Evolutionary conservation across 108 stramenopile species (phyloP).

Genomic region (Bacterosira constricta): DNA sequence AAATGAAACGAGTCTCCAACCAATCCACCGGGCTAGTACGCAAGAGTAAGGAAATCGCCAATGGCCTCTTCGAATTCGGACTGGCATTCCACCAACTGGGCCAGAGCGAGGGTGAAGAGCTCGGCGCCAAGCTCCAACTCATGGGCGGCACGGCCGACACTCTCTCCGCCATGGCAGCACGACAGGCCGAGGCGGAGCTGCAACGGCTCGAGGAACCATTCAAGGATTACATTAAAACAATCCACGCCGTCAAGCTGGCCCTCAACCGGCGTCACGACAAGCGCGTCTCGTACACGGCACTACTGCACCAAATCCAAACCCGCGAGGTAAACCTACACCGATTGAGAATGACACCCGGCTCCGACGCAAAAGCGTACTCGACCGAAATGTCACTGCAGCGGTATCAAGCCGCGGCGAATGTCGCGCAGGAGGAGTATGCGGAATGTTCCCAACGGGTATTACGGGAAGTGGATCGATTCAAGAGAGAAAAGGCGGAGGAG

Average conservation of each 20-base stretch:
- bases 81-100: conserved; percentile 95
- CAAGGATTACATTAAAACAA: conserved; percentile 93
- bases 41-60: conserved; percentile 92
- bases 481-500: conserved; percentile 94
- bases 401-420: conserved; percentile 75
- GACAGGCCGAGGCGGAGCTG: conserved; percentile 90
- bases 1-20: conserved; percentile 92
- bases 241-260: conserved; percentile 93
- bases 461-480: conserved; percentile 97
- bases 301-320: conserved; percentile 75
- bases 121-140: conserved; percentile 85
- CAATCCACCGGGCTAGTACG: conserved; percentile 91
- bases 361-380: conserved; percentile 83
- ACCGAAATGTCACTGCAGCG: conserved; percentile 84
- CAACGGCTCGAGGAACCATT: conserved; percentile 91
- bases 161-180: conserved; percentile 70
- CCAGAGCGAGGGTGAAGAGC: conserved; percentile 87
- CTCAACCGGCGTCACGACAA: conserved; percentile 90
- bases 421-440: conserved; percentile 86
- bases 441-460: conserved; percentile 85
- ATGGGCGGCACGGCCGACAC: conserved; percentile 89
- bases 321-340: conserved; percentile 65
- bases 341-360: conserved; percentile 73
- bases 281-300: conserved; percentile 78
- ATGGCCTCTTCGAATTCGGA: conserved; percentile 95